Evolutionary conservation across 2,329 filamentous ascomycete species (phyloP), one percentile per base, ranked within the genome.

Genomic region (Alternaria tenuissima): DNA sequence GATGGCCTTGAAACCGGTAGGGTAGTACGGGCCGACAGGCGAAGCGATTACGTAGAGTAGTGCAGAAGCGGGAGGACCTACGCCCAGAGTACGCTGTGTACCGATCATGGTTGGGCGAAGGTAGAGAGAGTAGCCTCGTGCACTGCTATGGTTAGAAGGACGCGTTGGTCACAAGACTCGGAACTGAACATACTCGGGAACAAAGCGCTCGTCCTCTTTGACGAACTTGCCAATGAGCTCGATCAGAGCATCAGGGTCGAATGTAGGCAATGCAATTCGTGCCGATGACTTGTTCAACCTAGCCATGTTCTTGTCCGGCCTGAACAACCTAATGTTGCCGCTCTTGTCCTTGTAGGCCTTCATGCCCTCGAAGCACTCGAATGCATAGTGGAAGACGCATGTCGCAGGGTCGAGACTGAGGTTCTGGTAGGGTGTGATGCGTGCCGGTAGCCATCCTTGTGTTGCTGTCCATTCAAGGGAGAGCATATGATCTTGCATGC

Each of bases 311-410:
- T 88, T 95, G 79, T 96, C 91, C 2, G 95, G 95, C 34, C 95
- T 88, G 86, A 99, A 99, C 55, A 99, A 85, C 56, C 94, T 89
- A 69, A 97, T 87, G 61, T 89, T 83, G 70, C 92, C 92, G 43
- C 87, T 78, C 73, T 86, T 88, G 82, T 96, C 93, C 81, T 94
- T 96, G 86, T 99, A 99, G 61, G 95, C 95, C 85, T 99, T 99
- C 93, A 98, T 97, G 70, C 95, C 95, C 84, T 99, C 95, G 81
- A 99, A 99, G 79, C 91, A 95, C 81, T 96, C 92, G 77, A 98
- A 98, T 49, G 93, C 95, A 81, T 99, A 99, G 86, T 99, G 95
- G 82, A 99, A 94, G 64, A 98, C 95, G 82, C 94, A 98, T 34
- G 93, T 95, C 43, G 95, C 93, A 26, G 95, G 95, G 80, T 98